Base-by-base conservation (phyloP, 1,284 basidiomycete species). In the Ustilago esculenta region DNA sequence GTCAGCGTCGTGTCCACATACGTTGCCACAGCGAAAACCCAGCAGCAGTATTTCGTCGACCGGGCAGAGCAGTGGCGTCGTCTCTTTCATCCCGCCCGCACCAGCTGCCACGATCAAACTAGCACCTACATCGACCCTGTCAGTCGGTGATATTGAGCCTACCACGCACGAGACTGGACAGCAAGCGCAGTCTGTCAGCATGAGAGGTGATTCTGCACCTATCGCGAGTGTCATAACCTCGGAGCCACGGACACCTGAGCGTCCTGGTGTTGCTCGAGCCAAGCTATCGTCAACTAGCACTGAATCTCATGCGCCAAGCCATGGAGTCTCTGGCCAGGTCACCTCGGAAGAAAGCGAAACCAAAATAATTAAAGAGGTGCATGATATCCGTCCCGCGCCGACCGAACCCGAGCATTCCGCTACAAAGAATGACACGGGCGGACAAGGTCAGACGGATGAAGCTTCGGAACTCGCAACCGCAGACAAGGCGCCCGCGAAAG, bases 41-140 rank as follows among this genome's bases (percentile, higher is more conserved):
- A 60, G 50, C 40, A 70, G 56, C 53, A 70, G 67, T 49, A 52
- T 65, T 34, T 48, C 57, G 4, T 61, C 68, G 32, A 56, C 39
- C 15, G 67, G 51, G 7, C 43, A 54, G 37, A 44, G 47, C 43
- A 37, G 50, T 20, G 63, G 56, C 32, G 63, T 60, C 2, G 42
- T 72, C 0, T 64, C 64, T 12, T 72, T 72, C 44, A 68, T 72
- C 15, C 69, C 69, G 5, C 54, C 69, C 1, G 69, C 69, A 1
- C 58, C 69, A 1, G 43, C 59, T 25, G 51, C 64, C 3, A 72
- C 69, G 12, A 72, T 49, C 1, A 40, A 52, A 21, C 51, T 72
- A 4, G 59, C 54, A 2, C 56, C 69, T 3, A 30, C 50, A 3
- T 49, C 55, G 3, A 44, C 55, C 8, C 33, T 64, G 20, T 23